Conservation (phyloP, 805 yeast species). For the Teunomyces cretensis region DNA sequence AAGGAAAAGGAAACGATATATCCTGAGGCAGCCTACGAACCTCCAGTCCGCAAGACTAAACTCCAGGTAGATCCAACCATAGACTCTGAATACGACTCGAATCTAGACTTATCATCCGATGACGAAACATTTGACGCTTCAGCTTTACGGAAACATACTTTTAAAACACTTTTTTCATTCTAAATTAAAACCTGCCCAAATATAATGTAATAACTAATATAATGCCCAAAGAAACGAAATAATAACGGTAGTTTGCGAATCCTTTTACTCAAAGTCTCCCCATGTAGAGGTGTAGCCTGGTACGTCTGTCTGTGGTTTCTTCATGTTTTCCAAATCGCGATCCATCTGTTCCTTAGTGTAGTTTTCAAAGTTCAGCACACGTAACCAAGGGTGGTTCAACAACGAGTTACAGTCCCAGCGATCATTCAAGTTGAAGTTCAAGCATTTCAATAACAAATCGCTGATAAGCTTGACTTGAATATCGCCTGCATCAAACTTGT, state of each 20-base stretch:
- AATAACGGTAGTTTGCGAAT: not conserved
- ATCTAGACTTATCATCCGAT: slow-evolving; percentile 24
- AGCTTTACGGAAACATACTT: slow-evolving; percentile 3
- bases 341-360: slow-evolving; percentile 11
- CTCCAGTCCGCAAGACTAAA: not conserved
- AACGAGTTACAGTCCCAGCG: slow-evolving; percentile 57
- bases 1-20: not conserved
- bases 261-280: slow-evolving; percentile 12
- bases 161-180: not conserved
- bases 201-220: slow-evolving; percentile 1
- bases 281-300: slow-evolving; percentile 34
- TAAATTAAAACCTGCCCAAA: slow-evolving; percentile 2
- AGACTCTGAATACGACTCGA: slow-evolving; percentile 25
- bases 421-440: slow-evolving; percentile 46
- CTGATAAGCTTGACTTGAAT: slow-evolving; percentile 38
- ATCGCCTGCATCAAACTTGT: slow-evolving; percentile 39
- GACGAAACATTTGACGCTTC: slow-evolving; percentile 9
- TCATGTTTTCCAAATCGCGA: slow-evolving; percentile 19
- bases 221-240: slow-evolving; percentile 3
- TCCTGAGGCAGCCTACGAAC: not conserved
- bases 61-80: slow-evolving; percentile 16
- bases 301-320: slow-evolving; percentile 24
- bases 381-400: slow-evolving; percentile 54
- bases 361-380: slow-evolving; percentile 9
- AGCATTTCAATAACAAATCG: slow-evolving; percentile 51